Evolutionary conservation across 2,329 filamentous ascomycete species (phyloP).

Genomic region (Conoideocrella luteorostrata): DNA sequence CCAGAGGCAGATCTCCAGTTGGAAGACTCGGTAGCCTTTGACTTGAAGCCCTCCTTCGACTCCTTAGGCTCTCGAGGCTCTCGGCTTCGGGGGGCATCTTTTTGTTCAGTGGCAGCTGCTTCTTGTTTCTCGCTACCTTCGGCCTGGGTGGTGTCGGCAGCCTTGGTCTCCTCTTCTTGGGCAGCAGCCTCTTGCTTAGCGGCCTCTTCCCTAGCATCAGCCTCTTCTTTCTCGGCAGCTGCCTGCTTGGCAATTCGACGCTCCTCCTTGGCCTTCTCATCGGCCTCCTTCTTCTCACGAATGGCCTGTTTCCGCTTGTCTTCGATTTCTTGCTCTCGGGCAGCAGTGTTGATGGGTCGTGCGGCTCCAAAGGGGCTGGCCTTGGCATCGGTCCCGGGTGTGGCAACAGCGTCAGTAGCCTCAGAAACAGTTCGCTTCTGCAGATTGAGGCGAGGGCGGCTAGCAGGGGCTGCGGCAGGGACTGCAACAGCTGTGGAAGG

Average conservation of each 20-base stretch:
- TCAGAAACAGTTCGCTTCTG: slow-evolving; percentile 88
- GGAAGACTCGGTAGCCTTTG: slow-evolving; percentile 50
- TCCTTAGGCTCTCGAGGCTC: slow-evolving; percentile 39
- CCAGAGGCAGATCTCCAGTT: slow-evolving; percentile 53
- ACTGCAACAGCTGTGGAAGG: slow-evolving; percentile 41
- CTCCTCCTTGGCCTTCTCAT: slow-evolving; percentile 79
- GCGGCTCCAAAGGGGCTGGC: slow-evolving; percentile 91
- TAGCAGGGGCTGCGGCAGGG: slow-evolving; percentile 40
- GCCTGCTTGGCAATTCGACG: slow-evolving; percentile 54
- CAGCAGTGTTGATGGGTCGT: slow-evolving; percentile 85
- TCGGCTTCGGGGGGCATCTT: slow-evolving; percentile 32
- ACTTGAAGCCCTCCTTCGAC: slow-evolving; percentile 41
- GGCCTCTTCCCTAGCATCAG: slow-evolving; percentile 22
- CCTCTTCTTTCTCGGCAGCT: slow-evolving; percentile 41
- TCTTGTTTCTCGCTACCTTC: slow-evolving; percentile 17
- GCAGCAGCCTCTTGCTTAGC: slow-evolving; percentile 29
- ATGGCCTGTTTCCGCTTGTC: slow-evolving; percentile 72
- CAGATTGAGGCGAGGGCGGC: slow-evolving; percentile 79
- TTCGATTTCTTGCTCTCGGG: slow-evolving; percentile 82
- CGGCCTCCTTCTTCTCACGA: slow-evolving; percentile 78
- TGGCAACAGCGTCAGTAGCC: slow-evolving; percentile 41
- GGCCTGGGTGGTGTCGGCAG: slow-evolving; percentile 15
- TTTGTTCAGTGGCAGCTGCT: slow-evolving; percentile 40
- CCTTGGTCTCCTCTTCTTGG: slow-evolving; percentile 24
- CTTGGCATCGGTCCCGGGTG: slow-evolving; percentile 62